Conservation (phyloP, 2,329 filamentous ascomycete species). For the Pestalotiopsis sp. region DNA sequence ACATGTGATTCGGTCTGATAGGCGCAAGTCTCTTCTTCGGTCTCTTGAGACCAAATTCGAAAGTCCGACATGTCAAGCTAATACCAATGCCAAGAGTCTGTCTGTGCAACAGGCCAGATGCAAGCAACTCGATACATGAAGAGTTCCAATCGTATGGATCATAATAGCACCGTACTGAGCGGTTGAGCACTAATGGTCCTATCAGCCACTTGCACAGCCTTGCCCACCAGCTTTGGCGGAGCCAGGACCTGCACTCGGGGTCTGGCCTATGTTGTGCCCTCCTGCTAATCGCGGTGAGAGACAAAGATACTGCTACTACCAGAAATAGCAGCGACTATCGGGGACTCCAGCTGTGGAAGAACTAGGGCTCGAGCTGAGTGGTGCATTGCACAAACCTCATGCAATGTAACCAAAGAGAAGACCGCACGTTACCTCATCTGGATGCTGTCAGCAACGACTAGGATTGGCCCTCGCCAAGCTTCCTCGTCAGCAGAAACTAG, state of each 20-base stretch:
- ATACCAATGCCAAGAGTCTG: not conserved
- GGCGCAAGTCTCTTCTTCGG: not conserved
- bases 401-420: not conserved
- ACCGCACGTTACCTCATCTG: not conserved
- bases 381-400: not conserved
- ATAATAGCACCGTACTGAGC: no score
- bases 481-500: not conserved
- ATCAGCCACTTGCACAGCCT: not conserved
- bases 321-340: not conserved
- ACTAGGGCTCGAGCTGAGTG: not conserved
- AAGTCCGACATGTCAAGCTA: not conserved
- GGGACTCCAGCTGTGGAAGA: not conserved
- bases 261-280: not conserved
- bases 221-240: not conserved
- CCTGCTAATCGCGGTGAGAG: not conserved
- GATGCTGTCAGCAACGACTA: not conserved
- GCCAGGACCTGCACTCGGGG: not conserved
- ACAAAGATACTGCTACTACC: not conserved
- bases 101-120: not conserved
- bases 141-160: no score
- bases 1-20: not conserved
- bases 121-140: not conserved
- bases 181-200: not conserved
- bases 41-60: not conserved
- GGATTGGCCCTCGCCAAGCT: not conserved